Evolutionary conservation across 2,329 filamentous ascomycete species (phyloP), one percentile per base, ranked within the genome.

Genomic region (Waltergamsia citrina): DNA sequence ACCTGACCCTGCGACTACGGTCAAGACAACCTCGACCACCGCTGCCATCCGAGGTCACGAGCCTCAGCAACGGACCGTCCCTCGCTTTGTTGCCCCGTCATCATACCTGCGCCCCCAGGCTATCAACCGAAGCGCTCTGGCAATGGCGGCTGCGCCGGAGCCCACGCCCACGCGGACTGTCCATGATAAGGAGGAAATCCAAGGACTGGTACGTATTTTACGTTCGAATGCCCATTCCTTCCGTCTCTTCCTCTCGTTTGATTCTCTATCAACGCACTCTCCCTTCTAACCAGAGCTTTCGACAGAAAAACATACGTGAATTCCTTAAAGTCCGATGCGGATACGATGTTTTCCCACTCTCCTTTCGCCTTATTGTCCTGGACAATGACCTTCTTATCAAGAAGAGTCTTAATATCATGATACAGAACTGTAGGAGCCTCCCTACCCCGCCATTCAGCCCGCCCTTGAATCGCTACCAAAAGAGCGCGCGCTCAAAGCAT

Each of bases 301-400:
- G 33, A 44, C 60, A 94, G 88, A 81, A 42, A 17, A 32, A 34
- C 24, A 88, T 96, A 50, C 84, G 92, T 60, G 85, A 94, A 49
- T 98, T 98, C 63, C 78, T 98, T 55, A 94, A 88, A 60, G 82
- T 93, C 47, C 82, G 92, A 53, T 96, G 86, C 23, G 95, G 88
- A 58, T 98, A 98, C 67, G 92, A 98, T 63, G 92, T 98, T 45
- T 72, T 98, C 31, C 92, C 92, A 14, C 76, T 98, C 40, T 95
- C 88, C 46, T 98, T 94, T 62, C 84, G 92, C 43, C 78, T 98
- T 36, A 93, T 98, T 52, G 78, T 95, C 43, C 85, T 98, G 56
- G 93, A 98, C 60, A 96, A 87, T 41, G 81, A 88, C 41, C 72
- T 98, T 38, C 78, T 95, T 36, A 93, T 98, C 49, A 94, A 93